phyloP scores from a whole-genome alignment of 306 rosid species.

The Corylus americana region DNA sequence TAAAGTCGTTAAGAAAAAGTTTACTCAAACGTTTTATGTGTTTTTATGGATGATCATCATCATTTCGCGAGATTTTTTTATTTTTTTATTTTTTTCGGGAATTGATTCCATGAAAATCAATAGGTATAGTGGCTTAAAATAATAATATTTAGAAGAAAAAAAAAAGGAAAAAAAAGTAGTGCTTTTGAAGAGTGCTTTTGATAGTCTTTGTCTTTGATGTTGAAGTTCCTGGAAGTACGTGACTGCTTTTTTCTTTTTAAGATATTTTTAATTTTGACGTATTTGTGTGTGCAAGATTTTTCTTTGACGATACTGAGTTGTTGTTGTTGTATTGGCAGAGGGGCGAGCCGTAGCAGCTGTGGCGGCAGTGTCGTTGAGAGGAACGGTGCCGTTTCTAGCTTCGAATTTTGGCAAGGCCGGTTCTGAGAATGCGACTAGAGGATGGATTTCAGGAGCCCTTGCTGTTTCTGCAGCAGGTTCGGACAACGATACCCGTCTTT shows the following conservation, averaged over 20 bases:
- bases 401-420: slow-evolving; percentile 46
- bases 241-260: not conserved
- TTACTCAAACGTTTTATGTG: not conserved
- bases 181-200: not conserved
- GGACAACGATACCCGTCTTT: not conserved
- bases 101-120: no score
- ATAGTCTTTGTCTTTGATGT: no score
- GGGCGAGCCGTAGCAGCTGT: slow-evolving; percentile 71
- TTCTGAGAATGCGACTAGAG: slow-evolving; percentile 44
- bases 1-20: not conserved
- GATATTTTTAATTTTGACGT: not conserved
- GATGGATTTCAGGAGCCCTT: slow-evolving; percentile 77
- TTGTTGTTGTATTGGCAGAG: slow-evolving; percentile 43
- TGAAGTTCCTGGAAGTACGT: not conserved
- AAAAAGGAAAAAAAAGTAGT: no score
- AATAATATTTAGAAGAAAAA: no score
- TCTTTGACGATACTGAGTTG: not conserved
- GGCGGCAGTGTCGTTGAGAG: slow-evolving; percentile 50
- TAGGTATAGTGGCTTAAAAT: not conserved
- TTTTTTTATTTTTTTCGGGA: no score
- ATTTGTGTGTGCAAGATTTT: slow-evolving; percentile 8
- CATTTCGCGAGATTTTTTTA: no score
- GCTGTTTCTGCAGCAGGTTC: slow-evolving; percentile 86
- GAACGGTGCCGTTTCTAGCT: slow-evolving; percentile 44
- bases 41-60: not conserved